Conservation (phyloP, 345 rosid species). For the Arabidopsis arenosa region DNA sequence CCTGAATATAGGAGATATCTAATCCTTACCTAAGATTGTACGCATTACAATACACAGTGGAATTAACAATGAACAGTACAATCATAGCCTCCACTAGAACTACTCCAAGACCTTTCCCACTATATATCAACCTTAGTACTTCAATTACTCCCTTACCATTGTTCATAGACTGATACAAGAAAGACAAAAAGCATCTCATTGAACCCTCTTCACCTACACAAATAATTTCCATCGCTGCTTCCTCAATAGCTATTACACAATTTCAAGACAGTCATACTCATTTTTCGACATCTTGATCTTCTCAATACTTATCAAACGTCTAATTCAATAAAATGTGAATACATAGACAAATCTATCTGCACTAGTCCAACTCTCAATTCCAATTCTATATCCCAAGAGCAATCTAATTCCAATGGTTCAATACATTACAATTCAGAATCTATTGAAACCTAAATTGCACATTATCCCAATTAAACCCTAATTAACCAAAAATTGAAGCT, state of each 20-base stretch:
- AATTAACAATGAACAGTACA: constrained; percentile 1
- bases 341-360: not conserved
- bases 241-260: constrained; percentile 3
- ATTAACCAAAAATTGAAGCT: constrained; percentile 16
- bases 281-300: not conserved
- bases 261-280: not conserved
- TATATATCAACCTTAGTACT: constrained; percentile 21
- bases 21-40: not conserved
- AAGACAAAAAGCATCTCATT: not conserved
- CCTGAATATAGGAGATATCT: constrained; percentile 6
- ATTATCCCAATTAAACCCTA: constrained; percentile 40
- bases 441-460: not conserved
- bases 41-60: not conserved
- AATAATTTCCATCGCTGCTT: not conserved
- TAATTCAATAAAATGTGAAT: not conserved
- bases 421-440: constrained; percentile 1
- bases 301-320: not conserved
- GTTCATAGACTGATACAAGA: not conserved
- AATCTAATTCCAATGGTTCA: not conserved
- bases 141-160: not conserved
- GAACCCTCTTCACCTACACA: constrained; percentile 2
- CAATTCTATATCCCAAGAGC: not conserved
- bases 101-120: constrained; percentile 9
- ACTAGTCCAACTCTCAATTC: constrained; percentile 2
- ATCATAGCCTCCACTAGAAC: constrained; percentile 4